A percentile compares a stretch with the other conserved stretches of the same genome.
These are phyloP conservation scores for Mollisiaceae sp. DNA, from an alignment of 2,329 filamentous ascomycete genomes.

Conservation along the genomic window DNA sequence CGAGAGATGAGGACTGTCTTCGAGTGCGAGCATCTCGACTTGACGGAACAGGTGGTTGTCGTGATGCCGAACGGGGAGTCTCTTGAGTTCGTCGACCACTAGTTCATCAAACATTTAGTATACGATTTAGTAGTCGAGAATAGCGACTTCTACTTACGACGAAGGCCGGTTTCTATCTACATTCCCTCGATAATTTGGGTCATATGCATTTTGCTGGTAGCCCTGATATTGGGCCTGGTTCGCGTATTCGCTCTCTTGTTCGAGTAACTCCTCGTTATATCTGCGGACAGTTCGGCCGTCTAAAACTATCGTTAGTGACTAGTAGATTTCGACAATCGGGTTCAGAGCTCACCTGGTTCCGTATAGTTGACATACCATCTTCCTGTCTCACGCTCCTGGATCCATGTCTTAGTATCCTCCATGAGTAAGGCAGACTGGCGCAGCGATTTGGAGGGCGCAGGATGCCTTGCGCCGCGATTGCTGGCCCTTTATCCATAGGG, in stretches of 20 bases:
- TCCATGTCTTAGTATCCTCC: conserved; percentile 16
- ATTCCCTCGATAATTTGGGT: no score
- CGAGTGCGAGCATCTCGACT: background rate
- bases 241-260: background rate
- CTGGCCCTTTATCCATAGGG: conserved; percentile 9
- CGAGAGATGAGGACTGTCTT: background rate
- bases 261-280: background rate
- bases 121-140: no score
- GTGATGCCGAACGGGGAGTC: no score
- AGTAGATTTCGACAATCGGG: no score
- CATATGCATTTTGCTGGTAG: no score
- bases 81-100: no score
- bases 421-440: conserved; percentile 4
- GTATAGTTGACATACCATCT: conserved; percentile 24
- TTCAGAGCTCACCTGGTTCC: conserved; percentile 16
- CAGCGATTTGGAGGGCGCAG: conserved; percentile 2
- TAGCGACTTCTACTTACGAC: no score
- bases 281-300: conserved; percentile 3
- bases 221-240: no score
- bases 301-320: background rate
- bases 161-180: no score
- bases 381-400: conserved; percentile 19
- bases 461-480: conserved; percentile 13
- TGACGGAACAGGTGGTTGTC: no score
- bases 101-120: no score